Evolutionary conservation across 768 basidiomycete genomes (phyloP).

Genomic region (Leccinum rimulosum): DNA sequence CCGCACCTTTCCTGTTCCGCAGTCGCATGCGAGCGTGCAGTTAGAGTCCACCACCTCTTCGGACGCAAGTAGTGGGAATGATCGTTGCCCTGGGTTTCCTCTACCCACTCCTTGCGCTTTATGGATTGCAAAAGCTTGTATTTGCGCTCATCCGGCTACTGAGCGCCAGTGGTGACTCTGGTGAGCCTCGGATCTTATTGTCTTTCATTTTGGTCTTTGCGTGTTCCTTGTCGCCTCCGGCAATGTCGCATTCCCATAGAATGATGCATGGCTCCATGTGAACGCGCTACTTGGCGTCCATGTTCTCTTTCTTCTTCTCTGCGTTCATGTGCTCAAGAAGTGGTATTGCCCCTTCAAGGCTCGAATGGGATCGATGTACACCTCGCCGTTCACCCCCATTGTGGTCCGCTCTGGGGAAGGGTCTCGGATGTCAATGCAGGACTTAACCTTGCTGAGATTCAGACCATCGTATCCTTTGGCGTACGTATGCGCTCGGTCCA

Average conservation of each 20-base stretch:
- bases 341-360: conserved; percentile 8
- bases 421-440: conserved; percentile 51
- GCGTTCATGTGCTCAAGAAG: conserved; percentile 9
- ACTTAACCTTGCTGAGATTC: conserved; percentile 33
- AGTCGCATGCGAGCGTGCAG: neutral
- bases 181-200: conserved; percentile 12
- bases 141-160: conserved; percentile 5
- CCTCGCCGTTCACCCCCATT: conserved; percentile 46
- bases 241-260: neutral
- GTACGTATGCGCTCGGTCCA: conserved; percentile 26
- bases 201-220: neutral
- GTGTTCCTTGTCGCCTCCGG: neutral
- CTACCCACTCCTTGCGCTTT: conserved; percentile 19
- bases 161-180: neutral
- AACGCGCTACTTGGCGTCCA: neutral
- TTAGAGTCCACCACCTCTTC: neutral
- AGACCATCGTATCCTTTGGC: conserved; percentile 53
- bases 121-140: conserved; percentile 16
- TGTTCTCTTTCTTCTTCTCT: neutral
- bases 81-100: conserved; percentile 24
- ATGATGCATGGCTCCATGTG: neutral
- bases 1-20: neutral
- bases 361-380: conserved; percentile 27
- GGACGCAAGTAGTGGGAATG: conserved; percentile 10
- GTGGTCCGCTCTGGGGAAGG: conserved; percentile 40